Base-by-base conservation (phyloP, 352 stramenopile genomes). In the Phytophthora multivora region DNA sequence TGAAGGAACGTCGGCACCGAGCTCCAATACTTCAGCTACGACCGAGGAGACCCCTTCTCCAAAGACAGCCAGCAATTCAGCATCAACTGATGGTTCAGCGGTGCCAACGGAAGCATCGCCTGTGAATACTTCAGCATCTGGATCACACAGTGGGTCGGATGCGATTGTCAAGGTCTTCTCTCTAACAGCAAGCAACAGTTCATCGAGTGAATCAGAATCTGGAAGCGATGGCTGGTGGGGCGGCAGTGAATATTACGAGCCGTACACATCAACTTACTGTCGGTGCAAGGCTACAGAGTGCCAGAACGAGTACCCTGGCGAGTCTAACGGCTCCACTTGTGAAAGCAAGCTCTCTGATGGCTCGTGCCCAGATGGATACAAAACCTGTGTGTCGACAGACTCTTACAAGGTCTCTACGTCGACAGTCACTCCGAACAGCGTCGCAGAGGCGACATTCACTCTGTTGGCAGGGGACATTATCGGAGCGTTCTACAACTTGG, bases 401-500 rank as follows among this genome's bases (percentile, higher is more conserved):
- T 90, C 79, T 2, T 93, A 93, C 71, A 93, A 90, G 62, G 47
- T 93, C 1, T 65, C 77, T 16, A 76, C 86, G 3, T 77, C 57
- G 15, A 78, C 80, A 0, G 69, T 73, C 21, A 85, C 85, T 23
- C 79, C 79, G 8, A 88, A 78, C 66, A 91, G 79, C 48, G 71
- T 93, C 11, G 71, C 69, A 8, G 75, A 93, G 51, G 69, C 83
- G 11, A 81, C 59, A 16, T 91, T 93, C 50, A 90, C 82, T 15
- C 56, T 93, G 41, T 54, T 93, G n/a, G 84, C 80, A 19, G 76
- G 74, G 8, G 84, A 93, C 43, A 86, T 93, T 33, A 73, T 87
- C 2, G 84, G 82, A 12, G 65, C 82, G 18, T 87, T 93, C 18
- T 73, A 89, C 68, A 91, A 91, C 35, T 59, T 93, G 38, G 79